Base-by-base conservation (phyloP, 192 early-diverging fungal genomes). In the Umbelopsis vinacea region DNA sequence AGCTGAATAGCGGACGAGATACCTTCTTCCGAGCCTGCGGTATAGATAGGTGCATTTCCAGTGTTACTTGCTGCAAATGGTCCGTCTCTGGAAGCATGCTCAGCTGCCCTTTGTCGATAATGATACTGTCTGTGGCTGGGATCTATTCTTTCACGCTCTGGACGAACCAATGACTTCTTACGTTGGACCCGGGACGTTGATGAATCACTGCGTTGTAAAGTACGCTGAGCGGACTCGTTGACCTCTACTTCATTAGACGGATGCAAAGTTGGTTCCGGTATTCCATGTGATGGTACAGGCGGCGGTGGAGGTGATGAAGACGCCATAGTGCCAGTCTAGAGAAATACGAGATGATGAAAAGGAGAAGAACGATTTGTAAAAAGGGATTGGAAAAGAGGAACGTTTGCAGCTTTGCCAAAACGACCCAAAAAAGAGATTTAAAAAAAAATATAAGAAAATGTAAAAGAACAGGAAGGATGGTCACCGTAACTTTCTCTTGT, bases 91-190 rank as follows among this genome's bases (percentile, higher is more conserved):
- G 57, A 63, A 26, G 57, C 40, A 43, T 66, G 71, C 22, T 72
- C 71, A 14, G 55, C 55, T 23, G 73, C 71, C 48, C 74, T 46
- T 68, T 75, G 74, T 37, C 71, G 67, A 47, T 86, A 86, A 68
- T 82, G 77, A 75, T 86, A 86, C 54, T 84, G 80, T 5, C 78
- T 80, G 55, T 86, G 82, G 69, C 74, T 83, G 11, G 76, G 75
- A 54, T 84, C 84, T n/a, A 84, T 75, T 23, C 84, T 80, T 54
- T 86, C 88, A 55, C 88, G 83, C 66, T 88, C 89, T 23, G 92
- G 89, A 8, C 90, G 86, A 21, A 89, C 85, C 35, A 92, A 87
- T 47, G 90, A 92, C 70, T 89, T 89, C 78, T 86, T 81, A 21
- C 91, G 82, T 17, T 63, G 57, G 15, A 63, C 57, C 17, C 33